A percentile compares a stretch with the other conserved stretches of the same genome.
Conservation (phyloP, 768 basidiomycete genomes). For the Panaeolus cyanescens region DNA sequence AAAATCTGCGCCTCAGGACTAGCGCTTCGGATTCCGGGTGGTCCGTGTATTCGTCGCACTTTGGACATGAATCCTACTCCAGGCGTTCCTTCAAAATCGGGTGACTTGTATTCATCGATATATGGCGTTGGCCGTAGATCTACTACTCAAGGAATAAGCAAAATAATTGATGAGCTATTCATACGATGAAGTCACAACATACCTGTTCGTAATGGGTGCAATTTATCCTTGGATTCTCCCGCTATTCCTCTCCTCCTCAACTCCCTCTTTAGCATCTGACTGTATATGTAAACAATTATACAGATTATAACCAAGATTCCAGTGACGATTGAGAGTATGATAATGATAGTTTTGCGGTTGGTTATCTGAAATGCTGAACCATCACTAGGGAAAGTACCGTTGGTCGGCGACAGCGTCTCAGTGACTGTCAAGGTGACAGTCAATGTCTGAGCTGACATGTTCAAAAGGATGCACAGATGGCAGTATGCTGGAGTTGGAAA, state of each 20-base stretch:
- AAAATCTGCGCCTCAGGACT: too few species aligned
- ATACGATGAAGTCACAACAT: too few species aligned
- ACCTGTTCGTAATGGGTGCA: neutral
- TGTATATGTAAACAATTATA: neutral
- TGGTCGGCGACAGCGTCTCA: neutral
- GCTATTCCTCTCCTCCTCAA: neutral
- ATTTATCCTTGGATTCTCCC: neutral
- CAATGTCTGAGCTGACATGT: neutral
- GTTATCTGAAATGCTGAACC: neutral
- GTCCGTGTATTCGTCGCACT: too few species aligned
- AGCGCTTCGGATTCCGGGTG: too few species aligned
- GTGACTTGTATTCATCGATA: too few species aligned
- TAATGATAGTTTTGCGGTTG: neutral
- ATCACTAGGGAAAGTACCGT: neutral
- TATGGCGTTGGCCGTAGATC: too few species aligned
- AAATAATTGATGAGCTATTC: too few species aligned
- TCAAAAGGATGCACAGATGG: neutral
- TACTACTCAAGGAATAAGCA: too few species aligned
- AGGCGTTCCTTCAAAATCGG: too few species aligned
- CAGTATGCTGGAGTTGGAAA: neutral
- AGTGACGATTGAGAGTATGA: neutral
- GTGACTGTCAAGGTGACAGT: neutral
- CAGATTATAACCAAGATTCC: neutral
- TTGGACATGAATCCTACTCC: too few species aligned
- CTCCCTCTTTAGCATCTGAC: neutral